These are phyloP conservation scores for Pseudogymnoascus sp. DNA, from an alignment of 2,329 filamentous ascomycete species.

Conservation along the genomic window DNA sequence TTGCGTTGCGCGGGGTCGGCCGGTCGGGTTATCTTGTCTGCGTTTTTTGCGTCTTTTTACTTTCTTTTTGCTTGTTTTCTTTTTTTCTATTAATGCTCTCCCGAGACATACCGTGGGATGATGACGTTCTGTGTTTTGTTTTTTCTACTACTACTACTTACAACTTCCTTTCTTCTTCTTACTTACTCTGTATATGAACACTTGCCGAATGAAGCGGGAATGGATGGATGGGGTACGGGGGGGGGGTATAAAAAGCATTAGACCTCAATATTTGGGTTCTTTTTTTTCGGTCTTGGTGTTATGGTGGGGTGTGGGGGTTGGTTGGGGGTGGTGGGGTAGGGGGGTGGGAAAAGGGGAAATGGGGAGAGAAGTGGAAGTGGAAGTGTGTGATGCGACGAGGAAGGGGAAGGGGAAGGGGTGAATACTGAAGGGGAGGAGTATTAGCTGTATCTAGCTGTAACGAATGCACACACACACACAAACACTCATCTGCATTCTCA, in stretches of 20 bases:
- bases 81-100: neutral
- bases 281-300: neutral
- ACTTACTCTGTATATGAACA: neutral
- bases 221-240: too few species aligned
- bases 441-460: neutral
- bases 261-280: neutral
- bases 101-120: neutral
- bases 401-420: neutral
- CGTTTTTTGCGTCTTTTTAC: neutral
- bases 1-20: neutral
- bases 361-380: neutral
- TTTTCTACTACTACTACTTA: neutral
- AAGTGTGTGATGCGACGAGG: neutral
- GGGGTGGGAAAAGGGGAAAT: neutral
- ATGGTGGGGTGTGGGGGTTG: neutral
- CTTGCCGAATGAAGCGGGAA: neutral
- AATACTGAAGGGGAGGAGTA: neutral
- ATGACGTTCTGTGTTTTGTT: neutral
- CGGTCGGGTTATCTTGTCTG: neutral
- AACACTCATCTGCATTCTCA: too few species aligned
- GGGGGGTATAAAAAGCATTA: neutral
- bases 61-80: neutral
- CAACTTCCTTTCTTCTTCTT: neutral
- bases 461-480: neutral
- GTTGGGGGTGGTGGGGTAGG: neutral